Conservation (phyloP, 306 rosid species). For the Rosa persica region DNA sequence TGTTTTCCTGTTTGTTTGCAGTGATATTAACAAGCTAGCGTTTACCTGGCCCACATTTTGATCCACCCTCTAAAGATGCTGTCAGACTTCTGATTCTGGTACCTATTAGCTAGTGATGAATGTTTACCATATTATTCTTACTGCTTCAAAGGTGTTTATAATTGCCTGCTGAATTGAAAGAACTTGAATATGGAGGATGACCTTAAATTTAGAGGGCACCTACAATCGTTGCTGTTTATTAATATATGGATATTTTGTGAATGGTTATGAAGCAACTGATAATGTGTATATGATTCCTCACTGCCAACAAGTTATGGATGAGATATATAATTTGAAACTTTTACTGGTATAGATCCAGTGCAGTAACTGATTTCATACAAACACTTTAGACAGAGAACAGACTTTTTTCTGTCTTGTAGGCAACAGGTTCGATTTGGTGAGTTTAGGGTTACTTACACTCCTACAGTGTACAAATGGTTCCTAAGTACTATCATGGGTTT, state of each 20-base stretch:
- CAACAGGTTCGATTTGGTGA: background rate
- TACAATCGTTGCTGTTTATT: background rate
- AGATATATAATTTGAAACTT: background rate
- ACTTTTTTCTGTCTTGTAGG: too few relatives aligned
- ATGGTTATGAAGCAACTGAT: background rate
- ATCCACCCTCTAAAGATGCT: constrained; percentile 70
- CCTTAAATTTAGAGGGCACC: background rate
- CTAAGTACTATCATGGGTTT: background rate
- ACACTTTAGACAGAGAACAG: background rate
- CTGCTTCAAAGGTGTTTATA: background rate
- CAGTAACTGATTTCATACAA: background rate
- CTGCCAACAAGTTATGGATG: background rate
- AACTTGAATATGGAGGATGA: too few relatives aligned
- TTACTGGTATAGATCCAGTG: background rate
- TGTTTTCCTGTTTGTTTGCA: constrained; percentile 20
- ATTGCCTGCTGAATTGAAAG: background rate
- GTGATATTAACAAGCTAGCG: constrained; percentile 85
- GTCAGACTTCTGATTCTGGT: constrained; percentile 62
- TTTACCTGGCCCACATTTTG: constrained; percentile 77
- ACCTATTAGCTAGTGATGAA: background rate
- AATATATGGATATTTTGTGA: background rate
- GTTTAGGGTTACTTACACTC: background rate
- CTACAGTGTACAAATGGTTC: background rate
- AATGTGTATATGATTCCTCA: background rate
- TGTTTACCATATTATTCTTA: background rate